phyloP scores from a whole-genome alignment of 1,284 basidiomycete species.

The Pseudozyma pruni region DNA sequence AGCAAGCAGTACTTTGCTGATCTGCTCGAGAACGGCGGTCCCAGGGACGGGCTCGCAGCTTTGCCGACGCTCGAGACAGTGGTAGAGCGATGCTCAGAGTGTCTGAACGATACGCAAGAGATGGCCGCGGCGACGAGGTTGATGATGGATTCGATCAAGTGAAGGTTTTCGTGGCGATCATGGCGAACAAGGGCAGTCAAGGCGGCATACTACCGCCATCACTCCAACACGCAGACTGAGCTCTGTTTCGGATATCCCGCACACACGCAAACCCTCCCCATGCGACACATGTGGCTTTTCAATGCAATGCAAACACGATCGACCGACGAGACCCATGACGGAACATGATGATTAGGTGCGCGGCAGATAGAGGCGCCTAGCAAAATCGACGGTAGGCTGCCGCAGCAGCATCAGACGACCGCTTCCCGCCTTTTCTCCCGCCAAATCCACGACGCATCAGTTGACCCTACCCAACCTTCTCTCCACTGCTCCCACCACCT shows the following conservation, averaged over 20 bases:
- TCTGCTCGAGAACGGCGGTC: neutral
- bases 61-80: slow-evolving; percentile 14
- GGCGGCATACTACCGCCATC: too few species aligned
- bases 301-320: too few species aligned
- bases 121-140: slow-evolving; percentile 6
- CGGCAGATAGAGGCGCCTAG: neutral
- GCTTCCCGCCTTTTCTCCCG: too few species aligned
- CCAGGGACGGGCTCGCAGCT: neutral
- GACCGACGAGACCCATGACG: neutral
- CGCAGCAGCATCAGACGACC: neutral
- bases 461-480: slow-evolving; percentile 18
- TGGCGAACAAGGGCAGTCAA: too few species aligned
- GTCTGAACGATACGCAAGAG: slow-evolving; percentile 8
- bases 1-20: neutral
- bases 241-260: too few species aligned
- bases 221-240: too few species aligned
- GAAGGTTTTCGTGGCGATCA: too few species aligned
- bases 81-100: slow-evolving; percentile 15
- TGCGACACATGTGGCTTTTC: too few species aligned
- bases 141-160: slow-evolving; percentile 3
- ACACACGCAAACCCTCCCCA: too few species aligned
- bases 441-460: neutral
- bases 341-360: neutral
- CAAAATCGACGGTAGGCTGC: slow-evolving; percentile 8
- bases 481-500: slow-evolving; percentile 24